These are phyloP conservation scores for Arthrobotrys megalospora DNA, from an alignment of 2,329 filamentous ascomycete species.

Conservation along the genomic window DNA sequence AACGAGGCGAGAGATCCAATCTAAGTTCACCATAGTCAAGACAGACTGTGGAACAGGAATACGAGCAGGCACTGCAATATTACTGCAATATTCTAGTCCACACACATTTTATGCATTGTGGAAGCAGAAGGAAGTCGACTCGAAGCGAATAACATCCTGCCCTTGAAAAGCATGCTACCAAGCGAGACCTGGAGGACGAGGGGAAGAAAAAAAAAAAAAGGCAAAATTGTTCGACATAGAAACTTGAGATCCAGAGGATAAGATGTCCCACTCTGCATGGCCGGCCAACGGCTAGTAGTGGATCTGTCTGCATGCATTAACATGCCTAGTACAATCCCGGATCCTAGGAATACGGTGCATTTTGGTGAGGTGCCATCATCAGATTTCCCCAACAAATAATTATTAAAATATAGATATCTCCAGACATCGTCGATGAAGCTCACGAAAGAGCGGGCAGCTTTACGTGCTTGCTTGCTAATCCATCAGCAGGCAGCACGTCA, in stretches of 20 bases:
- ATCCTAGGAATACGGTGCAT: slow-evolving; percentile 43
- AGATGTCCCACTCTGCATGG: slow-evolving; percentile 1
- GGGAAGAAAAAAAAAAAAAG: slow-evolving; percentile 11
- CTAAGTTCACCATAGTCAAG: not conserved
- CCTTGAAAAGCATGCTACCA: slow-evolving; percentile 48
- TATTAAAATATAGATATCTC: slow-evolving; percentile 34
- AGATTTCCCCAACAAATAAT: slow-evolving; percentile 59
- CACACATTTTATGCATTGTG: slow-evolving; percentile 23
- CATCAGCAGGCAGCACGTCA: slow-evolving; percentile 34
- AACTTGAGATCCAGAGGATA: slow-evolving; percentile 37
- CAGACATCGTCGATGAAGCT: slow-evolving; percentile 29
- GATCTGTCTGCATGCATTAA: slow-evolving; percentile 51
- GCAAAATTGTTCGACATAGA: slow-evolving; percentile 14
- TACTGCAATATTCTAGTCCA: slow-evolving; percentile 49
- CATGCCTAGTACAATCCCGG: slow-evolving; percentile 39
- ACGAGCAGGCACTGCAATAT: slow-evolving; percentile 37
- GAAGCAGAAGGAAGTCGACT: slow-evolving; percentile 10
- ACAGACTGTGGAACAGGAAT: slow-evolving; percentile 22
- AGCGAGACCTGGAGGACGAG: slow-evolving; percentile 16
- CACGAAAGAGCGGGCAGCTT: not conserved
- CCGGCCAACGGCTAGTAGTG: slow-evolving; percentile 34
- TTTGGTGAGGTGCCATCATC: slow-evolving; percentile 58
- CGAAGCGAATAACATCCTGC: slow-evolving; percentile 57
- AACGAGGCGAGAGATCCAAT: slow-evolving; percentile 17
- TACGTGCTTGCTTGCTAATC: slow-evolving; percentile 20